These are phyloP conservation scores for Reutealis trisperma DNA, from an alignment of 345 rosid species.

Conservation along the genomic window DNA sequence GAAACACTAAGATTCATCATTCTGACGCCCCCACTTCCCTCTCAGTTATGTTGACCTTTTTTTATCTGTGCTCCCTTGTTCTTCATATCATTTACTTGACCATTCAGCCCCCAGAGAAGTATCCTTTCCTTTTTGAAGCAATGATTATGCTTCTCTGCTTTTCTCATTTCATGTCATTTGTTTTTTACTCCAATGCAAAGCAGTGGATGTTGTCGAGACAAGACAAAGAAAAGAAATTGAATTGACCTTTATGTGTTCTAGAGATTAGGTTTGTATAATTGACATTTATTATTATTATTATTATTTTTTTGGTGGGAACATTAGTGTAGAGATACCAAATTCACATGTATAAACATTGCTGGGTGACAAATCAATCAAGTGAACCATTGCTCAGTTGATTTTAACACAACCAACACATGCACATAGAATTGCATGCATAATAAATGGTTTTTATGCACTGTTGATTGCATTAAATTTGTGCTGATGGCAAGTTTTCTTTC, in stretches of 20 bases:
- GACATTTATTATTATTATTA: not conserved
- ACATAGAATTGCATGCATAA: not conserved
- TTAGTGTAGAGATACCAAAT: not conserved
- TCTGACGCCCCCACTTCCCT: constrained; percentile 17
- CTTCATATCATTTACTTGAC: constrained; percentile 71
- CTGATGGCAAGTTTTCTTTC: not conserved
- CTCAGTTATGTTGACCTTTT: constrained; percentile 26
- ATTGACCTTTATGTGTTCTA: constrained; percentile 26
- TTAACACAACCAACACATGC: not conserved
- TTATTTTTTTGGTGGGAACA: not conserved
- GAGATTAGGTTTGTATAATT: not conserved
- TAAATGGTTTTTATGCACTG: not conserved
- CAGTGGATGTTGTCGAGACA: constrained; percentile 57
- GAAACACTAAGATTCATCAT: constrained; percentile 18
- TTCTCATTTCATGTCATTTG: constrained; percentile 47
- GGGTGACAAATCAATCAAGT: not conserved
- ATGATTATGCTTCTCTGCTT: constrained; percentile 72
- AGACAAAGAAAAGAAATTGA: constrained; percentile 47
- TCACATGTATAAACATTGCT: not conserved
- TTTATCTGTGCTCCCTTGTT: constrained; percentile 47
- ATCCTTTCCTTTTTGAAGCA: constrained; percentile 75
- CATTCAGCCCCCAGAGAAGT: constrained; percentile 52
- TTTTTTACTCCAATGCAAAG: constrained; percentile 50
- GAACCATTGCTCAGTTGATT: not conserved
- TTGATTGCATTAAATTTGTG: not conserved